A percentile compares a stretch with the other conserved stretches of the same genome.
phyloP scores from a whole-genome alignment of 345 rosid species.

The Microcos paniculata region DNA sequence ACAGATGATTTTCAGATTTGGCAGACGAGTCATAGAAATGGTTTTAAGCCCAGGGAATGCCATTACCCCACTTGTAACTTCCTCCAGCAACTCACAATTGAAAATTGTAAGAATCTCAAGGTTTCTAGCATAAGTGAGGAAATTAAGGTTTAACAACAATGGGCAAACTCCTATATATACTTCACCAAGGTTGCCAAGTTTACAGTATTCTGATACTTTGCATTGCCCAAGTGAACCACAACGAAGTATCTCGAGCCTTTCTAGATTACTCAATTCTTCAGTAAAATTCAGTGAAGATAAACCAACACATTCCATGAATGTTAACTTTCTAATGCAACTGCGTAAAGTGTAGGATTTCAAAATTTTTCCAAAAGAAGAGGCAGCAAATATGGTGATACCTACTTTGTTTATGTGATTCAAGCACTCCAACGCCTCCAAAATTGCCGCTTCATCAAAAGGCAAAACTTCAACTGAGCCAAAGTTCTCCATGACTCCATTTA shows the following conservation, averaged over 20 bases:
- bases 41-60: not conserved
- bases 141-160: not conserved
- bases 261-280: not conserved
- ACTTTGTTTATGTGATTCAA: constrained; percentile 5
- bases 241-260: not conserved
- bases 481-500: not conserved
- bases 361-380: not conserved
- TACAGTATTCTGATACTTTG: not conserved
- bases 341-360: not conserved
- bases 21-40: not conserved
- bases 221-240: not conserved
- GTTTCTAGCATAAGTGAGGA: not conserved
- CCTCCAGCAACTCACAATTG: not conserved
- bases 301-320: not conserved
- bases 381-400: not conserved
- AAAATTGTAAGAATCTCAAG: not conserved
- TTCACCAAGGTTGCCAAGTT: not conserved
- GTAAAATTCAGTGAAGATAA: not conserved
- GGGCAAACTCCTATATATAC: not conserved
- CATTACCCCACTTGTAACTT: not conserved
- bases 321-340: not conserved
- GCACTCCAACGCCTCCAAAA: not conserved
- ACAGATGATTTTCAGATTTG: constrained; percentile 13
- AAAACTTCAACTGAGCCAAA: not conserved
- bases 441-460: not conserved